Evolutionary conservation across 2,329 filamentous ascomycete species (phyloP).

Genomic region (Ascochyta rabiei): DNA sequence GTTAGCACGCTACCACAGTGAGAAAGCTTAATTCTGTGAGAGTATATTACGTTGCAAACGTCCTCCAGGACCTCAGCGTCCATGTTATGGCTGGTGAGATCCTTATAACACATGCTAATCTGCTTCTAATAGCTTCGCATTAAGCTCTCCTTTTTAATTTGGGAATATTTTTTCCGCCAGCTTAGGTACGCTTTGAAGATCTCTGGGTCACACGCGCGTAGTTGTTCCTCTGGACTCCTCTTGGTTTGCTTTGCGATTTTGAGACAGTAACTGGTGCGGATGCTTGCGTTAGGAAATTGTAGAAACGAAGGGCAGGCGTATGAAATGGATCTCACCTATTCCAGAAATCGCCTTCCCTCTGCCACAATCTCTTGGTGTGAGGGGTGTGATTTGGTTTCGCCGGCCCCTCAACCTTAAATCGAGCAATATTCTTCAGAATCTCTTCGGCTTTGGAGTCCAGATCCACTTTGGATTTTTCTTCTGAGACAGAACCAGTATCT

Average conservation of each 20-base stretch:
- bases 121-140: slow-evolving; percentile 24
- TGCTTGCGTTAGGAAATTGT: background rate
- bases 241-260: slow-evolving; percentile 16
- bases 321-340: slow-evolving; percentile 11
- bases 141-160: slow-evolving; percentile 21
- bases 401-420: slow-evolving; percentile 20
- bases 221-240: slow-evolving; percentile 16
- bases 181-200: slow-evolving; percentile 25
- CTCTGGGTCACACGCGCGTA: slow-evolving; percentile 19
- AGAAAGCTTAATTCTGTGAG: slow-evolving; percentile 5
- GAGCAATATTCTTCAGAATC: slow-evolving; percentile 24
- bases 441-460: slow-evolving; percentile 25
- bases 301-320: background rate
- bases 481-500: no score
- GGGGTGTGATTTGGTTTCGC: slow-evolving; percentile 24
- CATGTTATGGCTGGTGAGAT: slow-evolving; percentile 18
- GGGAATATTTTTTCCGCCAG: slow-evolving; percentile 19
- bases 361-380: slow-evolving; percentile 21
- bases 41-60: slow-evolving; percentile 23
- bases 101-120: slow-evolving; percentile 18
- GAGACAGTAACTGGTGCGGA: slow-evolving; percentile 13
- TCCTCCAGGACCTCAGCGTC: slow-evolving; percentile 19
- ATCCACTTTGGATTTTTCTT: slow-evolving; percentile 4
- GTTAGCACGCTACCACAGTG: slow-evolving; percentile 15
- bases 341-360: slow-evolving; percentile 24